phyloP scores from a whole-genome alignment of 768 basidiomycete species.

The Mycena floridula region DNA sequence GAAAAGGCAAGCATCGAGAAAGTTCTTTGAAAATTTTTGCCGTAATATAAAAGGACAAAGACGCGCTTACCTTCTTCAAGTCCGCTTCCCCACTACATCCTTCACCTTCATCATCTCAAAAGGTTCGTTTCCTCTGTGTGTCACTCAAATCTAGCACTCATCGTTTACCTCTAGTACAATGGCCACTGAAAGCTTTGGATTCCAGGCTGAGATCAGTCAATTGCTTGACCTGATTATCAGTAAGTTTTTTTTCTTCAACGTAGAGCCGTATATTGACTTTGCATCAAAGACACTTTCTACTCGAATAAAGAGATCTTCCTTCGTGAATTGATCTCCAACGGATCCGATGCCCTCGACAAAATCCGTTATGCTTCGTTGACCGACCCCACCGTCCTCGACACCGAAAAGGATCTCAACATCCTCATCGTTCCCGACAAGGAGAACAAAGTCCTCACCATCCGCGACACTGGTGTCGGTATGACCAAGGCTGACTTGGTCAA shows the following conservation, averaged over 20 bases:
- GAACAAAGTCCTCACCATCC: conserved; percentile 84
- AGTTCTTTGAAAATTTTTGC: too few species aligned
- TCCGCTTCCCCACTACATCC: neutral
- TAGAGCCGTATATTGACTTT: conserved; percentile 6
- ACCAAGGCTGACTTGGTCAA: conserved; percentile 99
- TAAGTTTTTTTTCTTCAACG: conserved; percentile 31
- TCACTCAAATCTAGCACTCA: too few species aligned
- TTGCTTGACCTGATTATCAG: conserved; percentile 98
- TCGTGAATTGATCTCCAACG: conserved; percentile 95
- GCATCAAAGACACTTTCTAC: conserved; percentile 88
- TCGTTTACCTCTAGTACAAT: conserved; percentile 30
- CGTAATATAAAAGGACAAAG: neutral
- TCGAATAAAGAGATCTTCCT: conserved; percentile 99
- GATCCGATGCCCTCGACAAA: conserved; percentile 98
- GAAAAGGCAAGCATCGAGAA: too few species aligned
- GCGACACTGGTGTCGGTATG: conserved; percentile 98
- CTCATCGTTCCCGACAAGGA: conserved; percentile 95
- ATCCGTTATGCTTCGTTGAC: conserved; percentile 96
- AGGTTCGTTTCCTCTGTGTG: too few species aligned
- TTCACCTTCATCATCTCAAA: neutral
- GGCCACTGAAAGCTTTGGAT: conserved; percentile 87
- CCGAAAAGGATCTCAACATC: conserved; percentile 90
- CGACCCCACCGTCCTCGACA: conserved; percentile 83
- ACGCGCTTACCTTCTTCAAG: neutral
- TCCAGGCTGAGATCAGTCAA: conserved; percentile 99